Base-by-base conservation (phyloP, 768 basidiomycete genomes). In the Nidula microcarpa region DNA sequence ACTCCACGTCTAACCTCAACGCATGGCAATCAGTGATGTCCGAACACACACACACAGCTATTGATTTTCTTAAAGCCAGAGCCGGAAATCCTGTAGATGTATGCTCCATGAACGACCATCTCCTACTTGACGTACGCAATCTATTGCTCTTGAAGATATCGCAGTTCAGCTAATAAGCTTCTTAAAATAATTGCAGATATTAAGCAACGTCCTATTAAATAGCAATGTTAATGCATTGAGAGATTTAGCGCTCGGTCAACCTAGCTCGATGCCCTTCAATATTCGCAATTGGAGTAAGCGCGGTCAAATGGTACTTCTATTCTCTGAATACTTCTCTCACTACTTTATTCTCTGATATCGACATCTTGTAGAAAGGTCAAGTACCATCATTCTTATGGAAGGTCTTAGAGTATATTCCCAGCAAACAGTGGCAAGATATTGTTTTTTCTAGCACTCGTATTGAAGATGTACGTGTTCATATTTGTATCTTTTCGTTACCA, bases 361-460 rank as follows among this genome's bases (percentile, higher is more conserved):
- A 41, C 39, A 41, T 41, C 16, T 11, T 41, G 16, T 2, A 41
- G 39, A 41, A 41, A 16, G 13, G 39, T 13, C 11, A 41, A 13
- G 16, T 41, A 16, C 39, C 39, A 35, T 16, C 43, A 2, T 3
- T 23, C 11, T 3, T 33, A 11, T 34, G 17, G 49, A 34, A 50
- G 16, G 35, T 35, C 35, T 43, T 53, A 16, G 35, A 51, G 43
- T 30, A 33, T 18, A 23, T 45, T 32, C 49, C 49, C 41, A 32
- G 44, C 53, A 30, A 57, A 57, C 11, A 41, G 13, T 41, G 39
- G 39, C 39, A 41, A 41, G 3, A 41, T 2, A 41, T 41, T 16
- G 16, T 16, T 41, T 5, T 41, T 41, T 41, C 39, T 13, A 16
- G 16, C 16, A 5, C 39, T 13, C 39, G 39, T 13, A 13, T 41